Conservation (phyloP, 1,284 basidiomycete genomes). For the Rhodofomes roseus region DNA sequence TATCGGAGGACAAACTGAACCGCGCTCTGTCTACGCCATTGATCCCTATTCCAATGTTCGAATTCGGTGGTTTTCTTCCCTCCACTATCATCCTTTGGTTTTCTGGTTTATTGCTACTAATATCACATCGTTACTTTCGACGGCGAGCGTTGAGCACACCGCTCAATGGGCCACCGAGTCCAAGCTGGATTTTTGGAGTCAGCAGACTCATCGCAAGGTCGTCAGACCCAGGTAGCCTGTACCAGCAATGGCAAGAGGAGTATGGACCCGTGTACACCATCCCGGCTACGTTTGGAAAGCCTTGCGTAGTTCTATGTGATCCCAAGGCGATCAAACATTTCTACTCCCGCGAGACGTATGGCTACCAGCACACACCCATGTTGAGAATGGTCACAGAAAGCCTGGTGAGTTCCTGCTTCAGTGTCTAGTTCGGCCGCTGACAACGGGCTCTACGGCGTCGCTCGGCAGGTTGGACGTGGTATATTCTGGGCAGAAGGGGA, state of each 20-base stretch:
- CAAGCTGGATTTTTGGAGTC: conserved; percentile 27
- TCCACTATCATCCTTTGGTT: too few species aligned
- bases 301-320: conserved; percentile 44
- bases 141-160: conserved; percentile 19
- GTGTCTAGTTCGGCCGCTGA: background rate
- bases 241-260: conserved; percentile 35
- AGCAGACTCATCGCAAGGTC: conserved; percentile 11
- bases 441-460: background rate
- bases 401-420: conserved; percentile 31
- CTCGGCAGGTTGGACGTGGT: conserved; percentile 42
- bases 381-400: conserved; percentile 36
- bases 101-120: too few species aligned
- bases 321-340: conserved; percentile 53
- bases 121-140: too few species aligned
- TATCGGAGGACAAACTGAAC: too few species aligned
- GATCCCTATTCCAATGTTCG: too few species aligned
- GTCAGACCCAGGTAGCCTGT: conserved; percentile 14
- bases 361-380: conserved; percentile 35
- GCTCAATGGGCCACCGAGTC: conserved; percentile 28
- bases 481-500: conserved; percentile 51
- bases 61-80: too few species aligned
- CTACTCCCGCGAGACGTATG: conserved; percentile 45
- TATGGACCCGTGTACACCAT: conserved; percentile 47
- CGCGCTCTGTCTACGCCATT: too few species aligned
- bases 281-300: conserved; percentile 37